Evolutionary conservation across 2,329 filamentous ascomycete species (phyloP).

Genomic region (Pseudogymnoascus sp.): DNA sequence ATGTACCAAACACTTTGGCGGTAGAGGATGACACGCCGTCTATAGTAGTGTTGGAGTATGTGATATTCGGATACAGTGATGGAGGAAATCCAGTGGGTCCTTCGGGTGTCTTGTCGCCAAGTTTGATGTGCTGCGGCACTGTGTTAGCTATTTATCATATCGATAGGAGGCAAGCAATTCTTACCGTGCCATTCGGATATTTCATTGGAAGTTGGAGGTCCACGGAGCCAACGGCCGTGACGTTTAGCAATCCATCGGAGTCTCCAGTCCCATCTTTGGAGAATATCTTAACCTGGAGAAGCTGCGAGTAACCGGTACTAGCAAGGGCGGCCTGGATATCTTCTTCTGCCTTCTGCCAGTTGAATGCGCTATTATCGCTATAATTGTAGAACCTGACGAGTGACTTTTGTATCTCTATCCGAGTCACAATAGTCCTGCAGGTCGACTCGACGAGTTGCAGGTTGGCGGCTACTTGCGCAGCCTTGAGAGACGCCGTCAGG

Average conservation of each 20-base stretch:
- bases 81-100: slow-evolving; percentile 58
- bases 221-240: slow-evolving; percentile 44
- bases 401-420: slow-evolving; percentile 49
- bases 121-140: slow-evolving; percentile 31
- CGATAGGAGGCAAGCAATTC: neutral
- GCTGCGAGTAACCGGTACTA: slow-evolving; percentile 41
- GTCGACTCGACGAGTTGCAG: slow-evolving; percentile 71
- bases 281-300: slow-evolving; percentile 68
- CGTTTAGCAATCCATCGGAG: slow-evolving; percentile 51
- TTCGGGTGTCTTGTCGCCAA: slow-evolving; percentile 45
- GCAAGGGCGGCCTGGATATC: slow-evolving; percentile 65
- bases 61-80: slow-evolving; percentile 69
- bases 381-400: slow-evolving; percentile 42
- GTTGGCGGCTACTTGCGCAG: slow-evolving; percentile 70
- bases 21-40: neutral
- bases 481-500: slow-evolving; percentile 79
- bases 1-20: slow-evolving; percentile 21
- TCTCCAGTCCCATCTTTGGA: slow-evolving; percentile 57
- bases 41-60: slow-evolving; percentile 37
- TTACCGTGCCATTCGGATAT: slow-evolving; percentile 43
- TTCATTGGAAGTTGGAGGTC: slow-evolving; percentile 55
- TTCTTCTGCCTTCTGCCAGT: slow-evolving; percentile 52
- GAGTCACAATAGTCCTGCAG: slow-evolving; percentile 62
- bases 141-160: neutral
- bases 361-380: slow-evolving; percentile 45